Evolutionary conservation across 768 basidiomycete genomes (phyloP), one percentile per base, ranked within the genome.

Genomic region (Saitozyma sp.): DNA sequence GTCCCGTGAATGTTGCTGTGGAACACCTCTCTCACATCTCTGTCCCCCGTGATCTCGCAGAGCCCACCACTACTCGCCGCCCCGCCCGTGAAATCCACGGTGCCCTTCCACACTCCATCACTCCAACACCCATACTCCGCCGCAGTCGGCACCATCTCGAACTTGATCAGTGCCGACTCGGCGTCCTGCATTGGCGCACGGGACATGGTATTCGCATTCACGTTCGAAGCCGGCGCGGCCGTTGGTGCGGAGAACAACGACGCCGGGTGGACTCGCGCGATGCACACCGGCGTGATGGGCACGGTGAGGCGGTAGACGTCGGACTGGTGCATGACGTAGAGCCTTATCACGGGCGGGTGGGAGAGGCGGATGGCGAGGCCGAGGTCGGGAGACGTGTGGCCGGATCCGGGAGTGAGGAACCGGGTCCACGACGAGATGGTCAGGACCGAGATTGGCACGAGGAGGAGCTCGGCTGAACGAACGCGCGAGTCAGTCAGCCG

Each of bases 381-480:
- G 17, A 75, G 65, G 51, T 75, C 73, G 17, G 73, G 70, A 2
- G 57, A 45, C 3, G 64, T 46, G 20, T 16, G 43, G 11, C 63
- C 61, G 2, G 45, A 56, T 3, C 71, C 74, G 11, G 71, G 71
- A 9, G 62, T 69, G n/a, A 73, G 61, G 61, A 75, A 73, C 29
- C 74, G 67, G 3, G 67, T 70, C 74, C 74, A 75, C 6, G 58
- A 54, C 16, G 59, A 49, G 19, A 75, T 68, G 19, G 67, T 65
- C 39, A 75, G 51, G 39, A 75, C 69, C 11, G 71, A 53, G 45
- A 73, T 66, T 3, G 71, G 71, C 9, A 73, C 29, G 13, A 73
- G 37, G n/a, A 56, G 48, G n/a, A 73, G 59, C 37, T 58, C 38
- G 50, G 53, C 70, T 69, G 39, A 6, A 42, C 10, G 10, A 37